These are phyloP conservation scores for Magnaporthiopsis incrustans DNA, from an alignment of 2,329 filamentous ascomycete species.

Conservation along the genomic window DNA sequence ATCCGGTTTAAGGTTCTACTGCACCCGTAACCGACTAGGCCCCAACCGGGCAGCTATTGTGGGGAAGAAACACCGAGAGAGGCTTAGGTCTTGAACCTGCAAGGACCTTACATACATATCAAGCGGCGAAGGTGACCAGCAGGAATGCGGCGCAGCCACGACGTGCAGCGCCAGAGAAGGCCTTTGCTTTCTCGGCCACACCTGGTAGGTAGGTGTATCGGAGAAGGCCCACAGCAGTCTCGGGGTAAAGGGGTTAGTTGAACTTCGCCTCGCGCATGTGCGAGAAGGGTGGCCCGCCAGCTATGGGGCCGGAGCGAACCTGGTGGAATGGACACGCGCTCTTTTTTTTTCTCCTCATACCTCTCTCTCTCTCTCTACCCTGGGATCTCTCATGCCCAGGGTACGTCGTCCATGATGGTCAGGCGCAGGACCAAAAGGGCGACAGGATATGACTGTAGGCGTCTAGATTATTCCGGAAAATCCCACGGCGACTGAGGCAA, in stretches of 20 bases:
- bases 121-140: background rate
- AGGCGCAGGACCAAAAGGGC: too few relatives aligned
- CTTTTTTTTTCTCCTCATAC: too few relatives aligned
- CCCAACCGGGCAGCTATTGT: background rate
- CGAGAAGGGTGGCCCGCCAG: background rate
- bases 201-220: background rate
- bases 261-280: background rate
- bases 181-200: background rate
- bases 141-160: background rate
- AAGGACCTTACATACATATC: background rate
- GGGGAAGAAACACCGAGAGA: background rate
- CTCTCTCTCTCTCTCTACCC: too few relatives aligned
- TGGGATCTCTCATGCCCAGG: too few relatives aligned
- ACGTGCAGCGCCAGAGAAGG: background rate
- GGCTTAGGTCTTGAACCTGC: background rate
- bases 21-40: background rate
- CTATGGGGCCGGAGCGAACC: background rate
- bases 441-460: too few relatives aligned
- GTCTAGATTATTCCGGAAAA: too few relatives aligned
- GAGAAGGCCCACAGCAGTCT: background rate
- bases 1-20: background rate
- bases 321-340: background rate
- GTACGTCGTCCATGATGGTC: background rate
- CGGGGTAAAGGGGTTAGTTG: background rate
- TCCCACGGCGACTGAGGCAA: background rate